Evolutionary conservation across 495 filamentous ascomycete species (phyloP).

Genomic region (Penicillium atrosanguineum): DNA sequence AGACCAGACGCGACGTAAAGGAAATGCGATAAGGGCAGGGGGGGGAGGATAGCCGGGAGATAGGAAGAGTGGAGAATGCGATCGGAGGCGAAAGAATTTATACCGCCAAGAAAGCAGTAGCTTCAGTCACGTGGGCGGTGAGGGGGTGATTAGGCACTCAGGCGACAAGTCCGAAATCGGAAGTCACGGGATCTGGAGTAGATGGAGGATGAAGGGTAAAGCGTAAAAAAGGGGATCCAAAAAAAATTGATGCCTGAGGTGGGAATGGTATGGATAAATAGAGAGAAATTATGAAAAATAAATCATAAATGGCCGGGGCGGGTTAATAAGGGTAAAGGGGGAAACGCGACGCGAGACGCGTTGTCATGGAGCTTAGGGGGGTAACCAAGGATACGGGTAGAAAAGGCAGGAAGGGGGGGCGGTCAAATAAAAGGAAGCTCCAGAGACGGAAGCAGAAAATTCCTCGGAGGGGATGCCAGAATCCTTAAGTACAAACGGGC

Average conservation of each 20-base stretch:
- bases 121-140: constrained; percentile 39
- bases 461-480: constrained; percentile 43
- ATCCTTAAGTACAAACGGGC: constrained; percentile 52
- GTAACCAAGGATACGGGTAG: constrained; percentile 16
- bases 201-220: constrained; percentile 21
- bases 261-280: constrained; percentile 11
- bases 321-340: constrained; percentile 13
- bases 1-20: not conserved
- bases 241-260: constrained; percentile 5
- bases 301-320: constrained; percentile 18
- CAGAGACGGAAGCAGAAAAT: constrained; percentile 38
- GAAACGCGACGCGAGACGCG: constrained; percentile 32
- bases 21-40: constrained; percentile 6
- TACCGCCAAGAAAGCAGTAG: constrained; percentile 45
- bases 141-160: constrained; percentile 9
- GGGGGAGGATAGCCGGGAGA: constrained; percentile 21
- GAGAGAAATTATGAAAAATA: constrained; percentile 13
- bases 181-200: constrained; percentile 3
- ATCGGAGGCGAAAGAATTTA: constrained; percentile 41
- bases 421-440: constrained; percentile 32
- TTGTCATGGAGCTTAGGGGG: constrained; percentile 20
- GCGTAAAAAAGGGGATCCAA: constrained; percentile 9
- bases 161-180: not conserved
- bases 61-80: constrained; percentile 48
- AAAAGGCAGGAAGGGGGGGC: constrained; percentile 14